phyloP scores from a whole-genome alignment of 2,329 filamentous ascomycete genomes.

The Triangularia verruculosa region DNA sequence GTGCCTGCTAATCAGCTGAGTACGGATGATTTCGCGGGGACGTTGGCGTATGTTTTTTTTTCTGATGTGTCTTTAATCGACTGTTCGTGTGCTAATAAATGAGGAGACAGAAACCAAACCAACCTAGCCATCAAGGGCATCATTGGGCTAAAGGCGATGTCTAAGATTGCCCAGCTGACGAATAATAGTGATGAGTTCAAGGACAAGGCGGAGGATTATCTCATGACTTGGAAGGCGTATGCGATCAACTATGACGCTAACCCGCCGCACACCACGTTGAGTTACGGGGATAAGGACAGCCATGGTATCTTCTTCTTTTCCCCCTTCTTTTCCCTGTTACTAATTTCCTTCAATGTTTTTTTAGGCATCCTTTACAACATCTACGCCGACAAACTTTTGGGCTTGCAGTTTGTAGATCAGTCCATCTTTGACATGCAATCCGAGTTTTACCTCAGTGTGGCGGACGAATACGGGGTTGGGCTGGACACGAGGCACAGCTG shows the following conservation, averaged over 20 bases:
- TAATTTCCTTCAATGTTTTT: not conserved
- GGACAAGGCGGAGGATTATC: slow-evolving; percentile 63
- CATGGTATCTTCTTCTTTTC: slow-evolving; percentile 33
- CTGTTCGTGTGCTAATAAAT: no score
- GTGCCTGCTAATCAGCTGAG: slow-evolving; percentile 74
- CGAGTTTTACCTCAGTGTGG: slow-evolving; percentile 69
- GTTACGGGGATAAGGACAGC: slow-evolving; percentile 64
- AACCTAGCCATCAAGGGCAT: slow-evolving; percentile 83
- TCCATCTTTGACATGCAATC: slow-evolving; percentile 76
- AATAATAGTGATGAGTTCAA: slow-evolving; percentile 59
- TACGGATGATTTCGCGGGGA: slow-evolving; percentile 81
- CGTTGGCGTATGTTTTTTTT: slow-evolving; percentile 47
- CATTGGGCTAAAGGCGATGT: slow-evolving; percentile 78
- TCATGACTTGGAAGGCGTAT: slow-evolving; percentile 67
- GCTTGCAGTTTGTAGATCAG: slow-evolving; percentile 72
- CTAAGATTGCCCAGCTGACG: slow-evolving; percentile 62
- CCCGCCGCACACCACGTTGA: slow-evolving; percentile 68
- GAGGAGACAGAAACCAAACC: slow-evolving; percentile 71
- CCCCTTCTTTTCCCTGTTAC: not conserved
- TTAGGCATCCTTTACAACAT: slow-evolving; percentile 68
- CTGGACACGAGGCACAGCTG: slow-evolving; percentile 79
- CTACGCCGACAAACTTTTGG: slow-evolving; percentile 74
- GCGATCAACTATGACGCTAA: slow-evolving; percentile 65
- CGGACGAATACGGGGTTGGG: slow-evolving; percentile 74
- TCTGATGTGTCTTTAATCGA: no score